Evolutionary conservation across 345 rosid genomes (phyloP).

Genomic region (Syzygium aromaticum): DNA sequence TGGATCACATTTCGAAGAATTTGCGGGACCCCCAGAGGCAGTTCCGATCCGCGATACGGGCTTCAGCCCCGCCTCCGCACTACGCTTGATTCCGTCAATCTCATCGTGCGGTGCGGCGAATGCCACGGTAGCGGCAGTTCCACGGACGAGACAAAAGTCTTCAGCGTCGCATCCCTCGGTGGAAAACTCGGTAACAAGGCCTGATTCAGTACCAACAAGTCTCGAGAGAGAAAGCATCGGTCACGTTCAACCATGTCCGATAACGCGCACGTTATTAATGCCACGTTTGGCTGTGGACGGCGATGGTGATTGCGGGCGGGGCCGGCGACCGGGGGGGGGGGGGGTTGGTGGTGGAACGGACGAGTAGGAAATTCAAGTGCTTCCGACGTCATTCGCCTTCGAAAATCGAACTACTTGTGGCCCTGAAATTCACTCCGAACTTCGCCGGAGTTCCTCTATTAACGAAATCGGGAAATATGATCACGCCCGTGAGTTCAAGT

Average conservation of each 20-base stretch:
- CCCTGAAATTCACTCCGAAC: background rate
- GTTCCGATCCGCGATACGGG: background rate
- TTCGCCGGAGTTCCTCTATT: background rate
- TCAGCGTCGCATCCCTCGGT: too few species aligned
- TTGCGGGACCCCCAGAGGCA: background rate
- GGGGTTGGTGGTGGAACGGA: too few species aligned
- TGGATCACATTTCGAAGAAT: background rate
- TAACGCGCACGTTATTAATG: background rate
- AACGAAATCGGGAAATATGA: background rate
- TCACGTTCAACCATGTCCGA: background rate
- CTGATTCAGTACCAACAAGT: too few species aligned
- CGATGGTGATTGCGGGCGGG: background rate
- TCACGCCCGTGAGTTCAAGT: too few species aligned
- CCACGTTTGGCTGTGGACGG: background rate
- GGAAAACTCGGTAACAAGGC: too few species aligned
- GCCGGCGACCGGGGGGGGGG: background rate
- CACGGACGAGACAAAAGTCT: too few species aligned
- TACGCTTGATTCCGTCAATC: background rate
- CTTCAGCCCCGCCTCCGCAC: background rate
- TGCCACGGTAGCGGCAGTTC: too few species aligned
- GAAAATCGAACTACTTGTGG: accelerated
- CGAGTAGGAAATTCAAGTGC: background rate
- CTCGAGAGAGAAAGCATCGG: background rate
- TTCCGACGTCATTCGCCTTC: background rate
- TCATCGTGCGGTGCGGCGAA: background rate